phyloP scores from a whole-genome alignment of 768 basidiomycete species.

The Nidula microcarpa region DNA sequence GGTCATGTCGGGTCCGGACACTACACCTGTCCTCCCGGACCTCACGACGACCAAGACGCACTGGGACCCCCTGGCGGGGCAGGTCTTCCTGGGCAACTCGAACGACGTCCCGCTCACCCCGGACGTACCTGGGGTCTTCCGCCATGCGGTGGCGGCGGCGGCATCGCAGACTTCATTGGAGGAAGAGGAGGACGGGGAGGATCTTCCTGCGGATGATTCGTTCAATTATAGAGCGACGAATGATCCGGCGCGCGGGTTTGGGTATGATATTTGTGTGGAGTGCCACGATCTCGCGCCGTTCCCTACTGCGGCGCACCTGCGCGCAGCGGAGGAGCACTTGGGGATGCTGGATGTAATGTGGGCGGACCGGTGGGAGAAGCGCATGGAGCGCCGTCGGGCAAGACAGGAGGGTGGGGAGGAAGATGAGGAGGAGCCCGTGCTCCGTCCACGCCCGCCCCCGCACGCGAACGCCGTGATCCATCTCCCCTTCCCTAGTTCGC shows the following conservation, averaged over 20 bases:
- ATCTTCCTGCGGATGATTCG: slow-evolving; percentile 27
- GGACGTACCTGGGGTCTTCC: slow-evolving; percentile 20
- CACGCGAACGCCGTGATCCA: slow-evolving; percentile 72
- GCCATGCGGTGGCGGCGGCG: slow-evolving; percentile 12
- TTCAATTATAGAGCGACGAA: slow-evolving; percentile 41
- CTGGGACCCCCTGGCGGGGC: slow-evolving; percentile 59
- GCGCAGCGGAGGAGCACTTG: slow-evolving; percentile 76
- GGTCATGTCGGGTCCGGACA: neutral
- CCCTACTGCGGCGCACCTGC: slow-evolving; percentile 61
- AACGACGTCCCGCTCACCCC: slow-evolving; percentile 66
- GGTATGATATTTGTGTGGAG: slow-evolving; percentile 86
- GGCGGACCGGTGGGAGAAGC: slow-evolving; percentile 40
- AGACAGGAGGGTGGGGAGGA: slow-evolving; percentile 7
- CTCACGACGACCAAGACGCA: slow-evolving; percentile 30
- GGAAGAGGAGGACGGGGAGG: slow-evolving; percentile 1
- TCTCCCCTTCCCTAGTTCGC: slow-evolving; percentile 72
- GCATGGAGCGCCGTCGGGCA: slow-evolving; percentile 4
- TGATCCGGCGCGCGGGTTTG: slow-evolving; percentile 47
- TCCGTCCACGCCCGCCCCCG: slow-evolving; percentile 66
- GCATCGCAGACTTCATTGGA: neutral
- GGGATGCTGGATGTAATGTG: slow-evolving; percentile 63
- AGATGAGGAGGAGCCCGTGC: slow-evolving; percentile 15
- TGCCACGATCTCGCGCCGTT: slow-evolving; percentile 80
- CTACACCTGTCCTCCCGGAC: slow-evolving; percentile 5
- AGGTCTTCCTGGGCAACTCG: slow-evolving; percentile 80